Base-by-base conservation (phyloP, 371 early-diverging fungal species). In the Mucor piriformis region DNA sequence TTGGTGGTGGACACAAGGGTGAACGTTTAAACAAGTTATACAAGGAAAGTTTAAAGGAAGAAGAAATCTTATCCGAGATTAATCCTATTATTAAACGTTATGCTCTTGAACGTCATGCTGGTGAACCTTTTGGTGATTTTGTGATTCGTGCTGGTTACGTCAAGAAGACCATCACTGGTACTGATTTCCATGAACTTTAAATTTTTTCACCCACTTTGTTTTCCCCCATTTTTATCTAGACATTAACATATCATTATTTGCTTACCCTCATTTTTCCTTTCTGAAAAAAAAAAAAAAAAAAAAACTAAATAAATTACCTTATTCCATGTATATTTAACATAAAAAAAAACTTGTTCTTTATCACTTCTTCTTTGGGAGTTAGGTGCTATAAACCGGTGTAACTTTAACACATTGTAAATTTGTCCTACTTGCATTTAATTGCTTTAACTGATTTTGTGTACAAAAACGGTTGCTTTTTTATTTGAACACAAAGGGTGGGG, bases 111-210 rank as follows among this genome's bases (percentile, higher is more conserved):
- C 77, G 92, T 40, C 65, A 69, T 37, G 75, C 79, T 3, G 92
- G 85, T 38, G 96, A 95, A 69, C 84, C 81, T 61, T 96, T 96
- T 81, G 96, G 96, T 55, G 96, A 96, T 76, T 96, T 89, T 86
- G 91, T 91, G 54, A 92, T 95, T 67, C 86, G 96, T 69, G 88
- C 83, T 46, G 92, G 91, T 15, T 86, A 90, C 58, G 85, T 96
- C 59, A 93, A 95, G 83, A 88, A 81, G 55, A 92, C 91, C 16
- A 76, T 80, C 63, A 79, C 83, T 38, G 93, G 91, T 61, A 82
- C 78, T 72, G 88, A 90, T 70, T 91, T 92, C 84, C 92, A 92
- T 71, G 88, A 68, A 43, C 61, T 66, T 56, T 68, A 46, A 55
- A 43, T 23, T 34, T 27, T 48, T 27, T 48, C 15, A 18, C 15